Evolutionary conservation across 495 filamentous ascomycete species (phyloP), one percentile per base, ranked within the genome.

Genomic region (Podospora bellae-mahoneyi): DNA sequence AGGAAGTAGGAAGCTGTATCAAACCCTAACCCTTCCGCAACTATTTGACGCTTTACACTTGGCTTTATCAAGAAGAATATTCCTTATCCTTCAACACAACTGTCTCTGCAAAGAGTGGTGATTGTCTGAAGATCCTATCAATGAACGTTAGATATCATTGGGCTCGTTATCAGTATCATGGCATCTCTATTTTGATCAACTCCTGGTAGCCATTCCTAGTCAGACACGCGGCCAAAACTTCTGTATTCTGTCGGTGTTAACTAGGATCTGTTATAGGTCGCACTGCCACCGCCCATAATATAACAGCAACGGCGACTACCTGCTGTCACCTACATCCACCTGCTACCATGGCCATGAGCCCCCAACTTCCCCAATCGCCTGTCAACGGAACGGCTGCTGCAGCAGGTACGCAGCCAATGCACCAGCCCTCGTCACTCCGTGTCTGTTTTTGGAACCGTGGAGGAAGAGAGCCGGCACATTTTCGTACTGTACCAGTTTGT

Each of bases 331-430:
- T 20, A 28, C 19, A 44, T 48, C 39, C 39, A 48, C 39, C 39
- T 48, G 39, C 39, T 48, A 48, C 39, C 15, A 48, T 48, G 34
- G 6, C 34, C 34, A 39, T 39, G 34, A 18, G 9, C 61, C 61
- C 61, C 61, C 61, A 63, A 63, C 34, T 32, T 5, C 34, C 60
- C 60, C 4, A 62, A 62, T 62, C 18, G 30, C 60, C 60, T 63
- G 61, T 63, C 61, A 63, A 63, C 4, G 61, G 20, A 32, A 32
- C 27, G 19, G 19, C n/a, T 20, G 61, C 27, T 19, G 30, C n/a
- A 20, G 61, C 19, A 63, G 6, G 27, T 48, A 44, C 53, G 61
- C 61, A 63, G 61, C 61, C 27, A 63, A 19, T 20, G 28, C 61
- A 19, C 61, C 27, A 63, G 48, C 30, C 30, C 32, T 63, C 61